A percentile compares a stretch with the other conserved stretches of the same genome.
These are phyloP conservation scores for Ceratocystis alfenasii DNA, from an alignment of 2,329 filamentous ascomycete genomes.

Conservation along the genomic window DNA sequence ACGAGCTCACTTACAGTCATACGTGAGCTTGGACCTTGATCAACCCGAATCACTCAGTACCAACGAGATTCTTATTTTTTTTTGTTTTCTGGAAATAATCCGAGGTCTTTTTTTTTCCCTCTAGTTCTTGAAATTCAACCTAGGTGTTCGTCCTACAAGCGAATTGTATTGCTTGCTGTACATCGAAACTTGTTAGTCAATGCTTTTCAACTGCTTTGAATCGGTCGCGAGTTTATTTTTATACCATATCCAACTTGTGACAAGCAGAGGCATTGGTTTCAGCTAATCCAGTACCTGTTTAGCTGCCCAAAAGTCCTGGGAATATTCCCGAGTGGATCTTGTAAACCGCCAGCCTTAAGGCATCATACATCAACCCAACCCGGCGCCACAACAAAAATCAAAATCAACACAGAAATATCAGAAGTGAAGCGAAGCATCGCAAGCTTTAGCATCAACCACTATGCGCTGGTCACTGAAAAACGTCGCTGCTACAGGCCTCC, in stretches of 20 bases:
- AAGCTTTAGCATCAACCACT: background rate
- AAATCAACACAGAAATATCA: background rate
- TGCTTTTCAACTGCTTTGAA: background rate
- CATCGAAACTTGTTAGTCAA: background rate
- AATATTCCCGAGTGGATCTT: background rate
- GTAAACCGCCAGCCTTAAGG: background rate
- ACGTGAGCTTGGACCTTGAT: background rate
- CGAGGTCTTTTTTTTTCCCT: background rate
- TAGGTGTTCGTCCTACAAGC: background rate
- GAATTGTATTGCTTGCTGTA: background rate
- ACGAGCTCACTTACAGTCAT: background rate
- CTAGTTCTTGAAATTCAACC: background rate
- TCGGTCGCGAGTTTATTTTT: background rate
- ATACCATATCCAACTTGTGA: background rate
- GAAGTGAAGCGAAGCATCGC: background rate
- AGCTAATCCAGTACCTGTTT: background rate
- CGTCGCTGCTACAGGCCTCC: constrained; percentile 1
- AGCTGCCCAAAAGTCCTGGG: background rate
- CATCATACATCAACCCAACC: background rate
- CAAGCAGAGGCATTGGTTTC: background rate
- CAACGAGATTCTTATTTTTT: background rate
- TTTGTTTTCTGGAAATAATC: background rate
- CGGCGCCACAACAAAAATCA: background rate
- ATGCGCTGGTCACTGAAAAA: constrained; percentile 16
- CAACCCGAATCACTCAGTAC: background rate